Base-by-base conservation (phyloP, 805 yeast genomes). In the Spencermartinsiella europaea region DNA sequence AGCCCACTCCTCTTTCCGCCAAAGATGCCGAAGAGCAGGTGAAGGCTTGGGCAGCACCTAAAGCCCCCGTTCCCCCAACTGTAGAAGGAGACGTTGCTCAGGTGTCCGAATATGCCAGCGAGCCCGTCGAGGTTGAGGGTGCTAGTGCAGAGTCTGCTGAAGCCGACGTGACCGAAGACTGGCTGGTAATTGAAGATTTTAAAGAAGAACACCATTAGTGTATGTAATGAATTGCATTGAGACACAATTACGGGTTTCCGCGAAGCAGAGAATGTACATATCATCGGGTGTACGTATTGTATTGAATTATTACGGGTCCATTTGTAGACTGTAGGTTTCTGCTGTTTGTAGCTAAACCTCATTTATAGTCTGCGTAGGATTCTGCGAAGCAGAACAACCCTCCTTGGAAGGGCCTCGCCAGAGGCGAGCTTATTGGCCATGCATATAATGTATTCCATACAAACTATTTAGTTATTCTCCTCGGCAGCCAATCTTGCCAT, bases 41-140 rank as follows among this genome's bases (percentile, higher is more conserved):
- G 58, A 81, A 83, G 71, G 79, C 85, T 59, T 93, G 96, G 93
- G 69, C 74, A 51, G 72, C 80, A 53, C 98, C 98, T 61, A 67
- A 76, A 53, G 78, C 88, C 57, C 95, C 98, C 59, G 67, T 78
- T 56, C 67, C 73, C 40, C 97, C 97, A 58, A 69, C 76, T 46
- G 96, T 90, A 53, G 96, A 89, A 69, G 84, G 87, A 55, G 75
- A 73, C 48, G 73, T 77, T 50, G 71, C 77, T 55, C 82, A 77
- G 59, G 68, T 70, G 46, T 68, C 67, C 43, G 61, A 68, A 50
- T 70, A 70, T 60, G 76, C 72, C 34, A 66, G 67, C 62, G 70
- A 70, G 49, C 65, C 75, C 41, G 73, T 66, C 36, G 73, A 66
- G 49, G 67, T 64, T 35, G 67, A 57, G 51, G 53, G 50, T 21